These are phyloP conservation scores for Fusarium fracticaudum DNA, from an alignment of 2,329 filamentous ascomycete species.

Conservation along the genomic window DNA sequence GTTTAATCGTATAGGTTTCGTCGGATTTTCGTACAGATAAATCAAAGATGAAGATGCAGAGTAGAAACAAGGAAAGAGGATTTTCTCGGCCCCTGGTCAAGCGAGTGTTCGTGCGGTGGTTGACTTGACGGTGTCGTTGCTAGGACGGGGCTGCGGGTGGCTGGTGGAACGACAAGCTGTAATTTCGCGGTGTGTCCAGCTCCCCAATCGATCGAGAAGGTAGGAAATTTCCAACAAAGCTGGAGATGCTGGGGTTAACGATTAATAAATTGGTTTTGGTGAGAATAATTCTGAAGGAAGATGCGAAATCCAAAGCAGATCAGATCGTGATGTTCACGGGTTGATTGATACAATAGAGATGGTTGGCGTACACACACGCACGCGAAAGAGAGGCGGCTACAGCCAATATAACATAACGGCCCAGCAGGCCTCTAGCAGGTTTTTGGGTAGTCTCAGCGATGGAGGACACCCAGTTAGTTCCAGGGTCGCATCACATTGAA, in stretches of 20 bases:
- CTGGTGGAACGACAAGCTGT: conserved; percentile 33
- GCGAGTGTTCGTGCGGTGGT: conserved; percentile 27
- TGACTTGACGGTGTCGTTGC: conserved; percentile 36
- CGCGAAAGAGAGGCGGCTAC: conserved; percentile 28
- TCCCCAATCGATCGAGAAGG: conserved; percentile 4
- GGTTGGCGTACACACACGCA: conserved; percentile 14
- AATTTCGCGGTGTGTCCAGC: conserved; percentile 35
- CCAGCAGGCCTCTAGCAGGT: conserved; percentile 29
- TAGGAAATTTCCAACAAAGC: neutral
- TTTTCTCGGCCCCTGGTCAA: conserved; percentile 27
- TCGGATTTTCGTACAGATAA: conserved; percentile 11
- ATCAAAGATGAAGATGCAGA: conserved; percentile 17
- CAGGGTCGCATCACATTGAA: conserved; percentile 21
- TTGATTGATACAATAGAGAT: conserved; percentile 27
- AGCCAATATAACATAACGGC: conserved; percentile 36
- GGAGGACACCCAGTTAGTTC: conserved; percentile 12
- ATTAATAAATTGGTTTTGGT: neutral
- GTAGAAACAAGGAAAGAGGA: conserved; percentile 28
- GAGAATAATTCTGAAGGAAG: neutral
- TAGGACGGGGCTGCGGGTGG: conserved; percentile 32
- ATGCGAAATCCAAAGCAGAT: neutral
- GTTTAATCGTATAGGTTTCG: conserved; percentile 11
- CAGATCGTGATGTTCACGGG: conserved; percentile 10
- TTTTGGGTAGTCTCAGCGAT: conserved; percentile 36
- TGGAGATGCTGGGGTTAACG: neutral